A percentile compares a stretch with the other conserved stretches of the same genome.
These are phyloP conservation scores for Neonectria magnoliae DNA, from an alignment of 2,329 filamentous ascomycete genomes.

Conservation along the genomic window DNA sequence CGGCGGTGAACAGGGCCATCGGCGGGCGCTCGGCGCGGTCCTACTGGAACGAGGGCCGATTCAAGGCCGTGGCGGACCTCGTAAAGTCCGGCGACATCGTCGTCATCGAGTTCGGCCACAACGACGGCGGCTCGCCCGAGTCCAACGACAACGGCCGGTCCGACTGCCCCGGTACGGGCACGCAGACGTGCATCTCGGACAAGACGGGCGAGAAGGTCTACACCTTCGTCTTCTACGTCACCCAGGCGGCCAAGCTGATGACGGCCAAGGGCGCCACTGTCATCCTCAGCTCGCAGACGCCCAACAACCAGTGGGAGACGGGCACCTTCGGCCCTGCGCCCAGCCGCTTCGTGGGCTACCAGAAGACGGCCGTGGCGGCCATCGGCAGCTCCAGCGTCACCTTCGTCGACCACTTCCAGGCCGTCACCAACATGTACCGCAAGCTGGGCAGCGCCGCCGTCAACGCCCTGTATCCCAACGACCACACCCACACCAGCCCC, in stretches of 20 bases:
- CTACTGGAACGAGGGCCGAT: slow-evolving; percentile 73
- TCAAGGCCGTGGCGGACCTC: slow-evolving; percentile 63
- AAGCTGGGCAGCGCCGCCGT: slow-evolving; percentile 60
- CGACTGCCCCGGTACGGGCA: slow-evolving; percentile 65
- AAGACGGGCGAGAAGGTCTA: slow-evolving; percentile 60
- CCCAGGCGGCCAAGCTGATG: slow-evolving; percentile 64
- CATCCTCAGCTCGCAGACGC: slow-evolving; percentile 66
- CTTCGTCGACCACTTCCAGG: slow-evolving; percentile 70
- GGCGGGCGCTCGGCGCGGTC: slow-evolving; percentile 73
- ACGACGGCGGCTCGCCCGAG: slow-evolving; percentile 69
- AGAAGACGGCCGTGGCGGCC: slow-evolving; percentile 52
- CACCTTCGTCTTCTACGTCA: slow-evolving; percentile 69
- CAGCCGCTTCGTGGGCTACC: slow-evolving; percentile 66
- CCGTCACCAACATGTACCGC: slow-evolving; percentile 63
- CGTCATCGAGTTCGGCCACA: slow-evolving; percentile 78
- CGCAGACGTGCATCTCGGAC: slow-evolving; percentile 58
- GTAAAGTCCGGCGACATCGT: slow-evolving; percentile 71
- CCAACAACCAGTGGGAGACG: slow-evolving; percentile 68
- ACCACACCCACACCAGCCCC: slow-evolving; percentile 71
- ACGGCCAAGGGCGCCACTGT: slow-evolving; percentile 68
- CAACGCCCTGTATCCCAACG: slow-evolving; percentile 64
- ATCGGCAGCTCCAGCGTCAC: slow-evolving; percentile 54
- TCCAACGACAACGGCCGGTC: slow-evolving; percentile 69
- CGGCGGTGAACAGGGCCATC: slow-evolving; percentile 71
- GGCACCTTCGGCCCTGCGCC: slow-evolving; percentile 60